phyloP scores from a whole-genome alignment of 345 rosid genomes.

The Kernera saxatilis region DNA sequence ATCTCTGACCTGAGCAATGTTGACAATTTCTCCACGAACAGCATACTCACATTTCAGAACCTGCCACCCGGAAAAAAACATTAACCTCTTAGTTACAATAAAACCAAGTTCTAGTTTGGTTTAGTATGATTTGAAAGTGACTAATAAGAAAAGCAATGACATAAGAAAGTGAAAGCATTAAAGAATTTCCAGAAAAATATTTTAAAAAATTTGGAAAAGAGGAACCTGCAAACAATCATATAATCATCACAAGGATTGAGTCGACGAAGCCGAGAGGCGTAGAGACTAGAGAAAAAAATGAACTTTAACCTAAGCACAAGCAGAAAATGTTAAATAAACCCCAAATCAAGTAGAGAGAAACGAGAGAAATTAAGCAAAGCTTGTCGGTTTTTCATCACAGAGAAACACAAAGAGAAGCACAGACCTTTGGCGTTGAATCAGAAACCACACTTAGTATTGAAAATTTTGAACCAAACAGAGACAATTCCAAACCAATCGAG shows the following conservation, averaged over 20 bases:
- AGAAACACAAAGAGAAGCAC: neutral
- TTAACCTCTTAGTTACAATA: neutral
- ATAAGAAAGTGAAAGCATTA: neutral
- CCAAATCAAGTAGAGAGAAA: neutral
- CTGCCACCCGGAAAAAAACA: slow-evolving; percentile 32
- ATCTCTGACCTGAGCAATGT: slow-evolving; percentile 70
- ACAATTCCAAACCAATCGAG: neutral
- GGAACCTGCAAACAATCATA: neutral
- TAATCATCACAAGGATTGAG: neutral
- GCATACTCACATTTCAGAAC: slow-evolving; percentile 84
- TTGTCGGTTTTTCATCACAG: neutral
- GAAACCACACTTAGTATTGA: neutral
- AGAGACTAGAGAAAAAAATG: no score
- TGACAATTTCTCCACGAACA: slow-evolving; percentile 91
- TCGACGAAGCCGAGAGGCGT: no score
- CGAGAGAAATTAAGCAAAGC: neutral
- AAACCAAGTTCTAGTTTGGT: neutral
- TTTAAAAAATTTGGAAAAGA: no score
- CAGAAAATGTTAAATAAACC: neutral
- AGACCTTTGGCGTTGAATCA: slow-evolving; percentile 23
- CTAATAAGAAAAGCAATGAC: neutral
- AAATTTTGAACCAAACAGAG: neutral
- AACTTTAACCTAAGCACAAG: neutral
- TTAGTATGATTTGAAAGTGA: neutral
- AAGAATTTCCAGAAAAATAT: no score